Conservation (phyloP, 306 rosid genomes). For the Vigna hirtella region DNA sequence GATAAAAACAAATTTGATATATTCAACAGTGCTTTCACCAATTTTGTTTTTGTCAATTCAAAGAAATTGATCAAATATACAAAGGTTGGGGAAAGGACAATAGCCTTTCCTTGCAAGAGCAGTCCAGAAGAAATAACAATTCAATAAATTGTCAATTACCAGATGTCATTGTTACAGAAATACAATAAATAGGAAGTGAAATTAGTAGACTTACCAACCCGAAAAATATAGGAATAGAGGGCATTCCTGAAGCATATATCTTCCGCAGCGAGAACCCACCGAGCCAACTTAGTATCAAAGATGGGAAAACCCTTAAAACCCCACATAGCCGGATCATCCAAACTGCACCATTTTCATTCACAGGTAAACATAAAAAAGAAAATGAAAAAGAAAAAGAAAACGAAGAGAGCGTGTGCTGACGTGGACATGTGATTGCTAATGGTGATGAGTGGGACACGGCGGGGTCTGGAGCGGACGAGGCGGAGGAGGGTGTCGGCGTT, state of each 20-base stretch:
- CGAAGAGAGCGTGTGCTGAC: slow-evolving; percentile 36
- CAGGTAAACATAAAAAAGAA: neutral
- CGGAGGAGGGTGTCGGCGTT: slow-evolving; percentile 79
- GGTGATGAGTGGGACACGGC: slow-evolving; percentile 83
- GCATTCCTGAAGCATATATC: slow-evolving; percentile 82
- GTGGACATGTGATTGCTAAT: slow-evolving; percentile 98
- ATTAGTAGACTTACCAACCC: slow-evolving; percentile 61
- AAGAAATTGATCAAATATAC: neutral
- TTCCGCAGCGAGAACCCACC: slow-evolving; percentile 91
- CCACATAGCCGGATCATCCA: slow-evolving; percentile 94
- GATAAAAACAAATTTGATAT: neutral
- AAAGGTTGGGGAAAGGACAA: neutral
- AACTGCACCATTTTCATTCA: slow-evolving; percentile 38
- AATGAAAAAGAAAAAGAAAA: neutral
- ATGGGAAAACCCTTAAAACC: slow-evolving; percentile 83
- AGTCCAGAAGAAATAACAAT: neutral
- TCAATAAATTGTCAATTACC: neutral
- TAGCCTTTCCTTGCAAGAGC: no score
- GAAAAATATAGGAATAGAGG: slow-evolving; percentile 67
- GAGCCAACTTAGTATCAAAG: slow-evolving; percentile 53
- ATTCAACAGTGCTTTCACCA: no score
- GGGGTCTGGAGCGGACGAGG: slow-evolving; percentile 73
- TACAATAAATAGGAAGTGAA: neutral
- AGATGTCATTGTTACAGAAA: no score
- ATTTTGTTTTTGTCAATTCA: no score